Evolutionary conservation across 75 land plant genomes (phyloP), one percentile per base, ranked within the genome.

Genomic region (Selaginella tamariscina): DNA sequence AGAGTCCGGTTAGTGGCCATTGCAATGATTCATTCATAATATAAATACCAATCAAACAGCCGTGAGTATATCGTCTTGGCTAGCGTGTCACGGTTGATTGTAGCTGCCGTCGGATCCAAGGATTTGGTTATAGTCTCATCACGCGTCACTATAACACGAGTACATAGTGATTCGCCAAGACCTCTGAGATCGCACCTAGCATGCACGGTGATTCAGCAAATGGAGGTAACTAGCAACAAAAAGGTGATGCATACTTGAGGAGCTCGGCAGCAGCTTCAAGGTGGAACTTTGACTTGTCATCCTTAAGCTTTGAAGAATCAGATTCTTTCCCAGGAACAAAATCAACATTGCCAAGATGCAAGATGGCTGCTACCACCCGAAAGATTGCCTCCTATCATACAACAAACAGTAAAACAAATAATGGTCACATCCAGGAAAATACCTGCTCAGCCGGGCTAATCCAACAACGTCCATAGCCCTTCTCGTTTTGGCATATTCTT

Each of bases 391-490:
- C 88, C 91, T 87, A 71, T 33, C n/a, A 39, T 5, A 39, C 49
- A 39, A 39, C 49, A 39, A n/a, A 5, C 49, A 39, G 15, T 39
- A 39, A 39, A 15, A 39, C 11, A 39, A 15, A 5, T 5, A 5
- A 5, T 15, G 49, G 15, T 39, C 49, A 5, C 5, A 39, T 5
- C 49, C 49, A 39, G 49, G 11, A 5, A 39, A 23, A 27, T 68
- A 91, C 97, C 94, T 92, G 97, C 60, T 92, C 97, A 27, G 81
- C 83, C 44, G 75, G 55, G 77, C 71, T 89, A n/a, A 92, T 92
- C 97, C 97, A 55, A 92, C 87, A 56, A 88, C 66, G 22, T 92
- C 94, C 97, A 92, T 92, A 33, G 97, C 97, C 70, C 77, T 86
- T 44, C 90, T 79, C 8, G 97, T 92, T 65, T 72, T 84, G 20